Evolutionary conservation across 257 asterid genomes (phyloP), one percentile per base, ranked within the genome.

Genomic region (Buddleja alternifolia): DNA sequence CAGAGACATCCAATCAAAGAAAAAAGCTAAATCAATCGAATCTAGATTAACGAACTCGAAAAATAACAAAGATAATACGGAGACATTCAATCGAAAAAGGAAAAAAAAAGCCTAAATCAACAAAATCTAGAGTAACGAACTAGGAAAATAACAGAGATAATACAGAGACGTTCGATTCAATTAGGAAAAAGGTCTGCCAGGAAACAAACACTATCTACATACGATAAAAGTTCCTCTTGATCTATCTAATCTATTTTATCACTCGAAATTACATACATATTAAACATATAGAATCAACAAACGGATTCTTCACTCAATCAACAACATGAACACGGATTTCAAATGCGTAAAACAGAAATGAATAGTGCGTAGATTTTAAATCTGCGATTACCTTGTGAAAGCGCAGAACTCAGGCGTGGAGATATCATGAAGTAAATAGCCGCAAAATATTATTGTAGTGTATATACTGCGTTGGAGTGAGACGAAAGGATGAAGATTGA

Each of bases 351-450:
- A 32, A 52, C 54, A 36, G 9, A 15, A n/a, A 69, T n/a, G 20
- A 45, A 25, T n/a, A 34, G 25, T 20, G 15, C 53, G 32, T 2
- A 20, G 17, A 60, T 29, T 20, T 44, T 34, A 36, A 21, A 64
- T 9, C 10, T 57, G 25, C 3, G n/a, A 70, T 45, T 77, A 73
- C 76, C 83, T 50, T 54, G 40, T 29, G 60, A 59, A 48, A 41
- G 47, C 56, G 41, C 59, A 20, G 44, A 48, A 16, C 62, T 39
- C 64, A 36, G 20, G 20, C 44, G 63, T 39, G 68, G 70, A 29
- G 34, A 34, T 42, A 16, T 36, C 66, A 17, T 10, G 72, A 11
- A 66, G 8, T 11, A 15, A 14, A 8, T 19, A 19, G 1, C 15
- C n/a, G n/a, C n/a, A n/a, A n/a, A n/a, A n/a, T n/a, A n/a, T n/a